Evolutionary conservation across 2,329 filamentous ascomycete genomes (phyloP).

Genomic region (Aspergillus sp.): DNA sequence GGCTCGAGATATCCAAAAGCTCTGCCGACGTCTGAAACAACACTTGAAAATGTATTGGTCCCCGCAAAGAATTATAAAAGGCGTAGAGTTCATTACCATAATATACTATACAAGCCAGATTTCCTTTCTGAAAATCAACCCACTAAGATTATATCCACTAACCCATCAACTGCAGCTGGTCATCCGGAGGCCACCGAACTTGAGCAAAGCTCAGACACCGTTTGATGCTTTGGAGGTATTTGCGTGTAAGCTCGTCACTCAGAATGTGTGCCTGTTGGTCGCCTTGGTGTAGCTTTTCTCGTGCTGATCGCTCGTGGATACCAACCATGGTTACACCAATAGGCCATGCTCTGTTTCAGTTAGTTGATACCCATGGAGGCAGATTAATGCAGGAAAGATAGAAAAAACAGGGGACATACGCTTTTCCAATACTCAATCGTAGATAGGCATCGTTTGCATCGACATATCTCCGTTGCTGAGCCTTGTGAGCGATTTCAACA

Average conservation of each 20-base stretch:
- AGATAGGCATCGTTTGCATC: slow-evolving; percentile 96
- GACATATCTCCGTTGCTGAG: slow-evolving; percentile 87
- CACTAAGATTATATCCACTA: slow-evolving; percentile 31
- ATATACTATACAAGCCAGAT: too few species aligned
- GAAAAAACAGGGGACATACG: slow-evolving; percentile 38
- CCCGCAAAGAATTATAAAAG: too few species aligned
- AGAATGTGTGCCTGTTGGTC: slow-evolving; percentile 85
- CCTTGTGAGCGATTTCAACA: slow-evolving; percentile 85
- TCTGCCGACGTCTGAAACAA: too few species aligned
- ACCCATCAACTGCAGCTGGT: slow-evolving; percentile 92
- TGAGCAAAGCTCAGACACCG: slow-evolving; percentile 93
- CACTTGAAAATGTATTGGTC: too few species aligned
- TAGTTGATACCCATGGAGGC: slow-evolving; percentile 3
- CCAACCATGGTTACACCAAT: slow-evolving; percentile 99
- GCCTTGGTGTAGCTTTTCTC: slow-evolving; percentile 86
- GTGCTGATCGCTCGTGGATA: slow-evolving; percentile 93
- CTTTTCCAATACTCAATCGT: slow-evolving; percentile 87
- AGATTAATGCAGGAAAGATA: not conserved
- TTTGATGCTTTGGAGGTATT: slow-evolving; percentile 97
- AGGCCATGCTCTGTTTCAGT: slow-evolving; percentile 67
- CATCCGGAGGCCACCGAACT: slow-evolving; percentile 90
- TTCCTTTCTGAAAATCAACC: too few species aligned
- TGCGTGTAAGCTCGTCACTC: slow-evolving; percentile 91
- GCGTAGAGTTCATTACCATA: too few species aligned
- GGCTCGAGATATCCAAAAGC: too few species aligned